phyloP scores from a whole-genome alignment of 768 basidiomycete species.

The Phlebiopsis gigantea region DNA sequence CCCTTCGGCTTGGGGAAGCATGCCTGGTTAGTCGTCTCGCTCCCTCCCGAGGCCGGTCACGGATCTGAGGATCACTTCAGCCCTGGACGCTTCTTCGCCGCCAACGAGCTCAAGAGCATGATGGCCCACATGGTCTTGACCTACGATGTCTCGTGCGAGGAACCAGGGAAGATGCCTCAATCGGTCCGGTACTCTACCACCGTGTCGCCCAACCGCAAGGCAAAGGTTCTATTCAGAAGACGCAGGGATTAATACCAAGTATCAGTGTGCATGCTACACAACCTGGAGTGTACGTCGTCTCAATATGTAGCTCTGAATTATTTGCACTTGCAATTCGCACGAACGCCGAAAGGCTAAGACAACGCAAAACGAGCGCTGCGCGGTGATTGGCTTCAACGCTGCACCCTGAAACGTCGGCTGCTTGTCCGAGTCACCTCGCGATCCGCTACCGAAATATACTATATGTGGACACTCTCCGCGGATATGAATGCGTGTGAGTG shows the following conservation, averaged over 20 bases:
- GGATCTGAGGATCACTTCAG: not conserved
- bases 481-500: too few relatives aligned
- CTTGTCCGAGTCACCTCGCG: too few relatives aligned
- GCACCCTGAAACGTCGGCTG: too few relatives aligned
- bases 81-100: slow-evolving; percentile 11
- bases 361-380: too few relatives aligned
- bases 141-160: slow-evolving; percentile 20
- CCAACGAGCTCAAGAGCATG: slow-evolving; percentile 8
- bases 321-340: too few relatives aligned
- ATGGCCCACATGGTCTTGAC: slow-evolving; percentile 1
- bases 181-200: slow-evolving; percentile 14
- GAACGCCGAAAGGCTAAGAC: too few relatives aligned
- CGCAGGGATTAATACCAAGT: not conserved
- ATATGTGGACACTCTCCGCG: too few relatives aligned
- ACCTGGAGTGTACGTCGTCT: not conserved
- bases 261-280: not conserved
- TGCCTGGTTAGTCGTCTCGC: slow-evolving; percentile 4
- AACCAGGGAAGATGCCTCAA: slow-evolving; percentile 21
- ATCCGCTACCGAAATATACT: too few relatives aligned
- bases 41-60: too few relatives aligned
- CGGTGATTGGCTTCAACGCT: too few relatives aligned
- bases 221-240: slow-evolving; percentile 32
- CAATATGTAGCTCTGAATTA: too few relatives aligned
- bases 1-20: slow-evolving; percentile 9
- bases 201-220: slow-evolving; percentile 17